phyloP scores from a whole-genome alignment of 176 grass and related monocot genomes.

The Triticum monococcum region DNA sequence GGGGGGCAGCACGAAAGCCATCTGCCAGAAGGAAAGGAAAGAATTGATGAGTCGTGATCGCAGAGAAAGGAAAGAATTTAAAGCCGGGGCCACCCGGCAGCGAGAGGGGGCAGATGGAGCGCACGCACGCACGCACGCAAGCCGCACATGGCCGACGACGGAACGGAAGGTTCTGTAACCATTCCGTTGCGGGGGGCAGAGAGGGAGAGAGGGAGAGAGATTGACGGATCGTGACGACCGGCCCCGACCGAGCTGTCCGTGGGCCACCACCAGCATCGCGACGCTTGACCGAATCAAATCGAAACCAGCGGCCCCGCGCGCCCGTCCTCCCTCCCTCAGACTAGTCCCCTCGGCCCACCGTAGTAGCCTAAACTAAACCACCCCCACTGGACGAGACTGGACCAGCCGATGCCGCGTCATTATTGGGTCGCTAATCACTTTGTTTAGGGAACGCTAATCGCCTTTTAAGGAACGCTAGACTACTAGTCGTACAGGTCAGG shows the following conservation, averaged over 20 bases:
- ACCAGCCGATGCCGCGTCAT: background rate
- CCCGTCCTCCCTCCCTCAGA: too few relatives aligned
- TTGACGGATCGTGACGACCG: background rate
- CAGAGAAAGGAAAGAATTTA: background rate
- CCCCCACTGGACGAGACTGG: background rate
- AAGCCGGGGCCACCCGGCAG: background rate
- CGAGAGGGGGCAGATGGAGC: background rate
- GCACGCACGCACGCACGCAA: too few relatives aligned
- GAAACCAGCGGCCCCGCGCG: background rate
- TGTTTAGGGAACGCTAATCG: background rate
- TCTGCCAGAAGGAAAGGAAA: too few relatives aligned
- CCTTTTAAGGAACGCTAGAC: too few relatives aligned
- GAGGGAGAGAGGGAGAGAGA: background rate
- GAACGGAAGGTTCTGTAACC: background rate
- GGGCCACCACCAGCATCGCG: background rate
- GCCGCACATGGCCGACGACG: background rate
- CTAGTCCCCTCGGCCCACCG: too few relatives aligned
- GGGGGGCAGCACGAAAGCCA: too few relatives aligned
- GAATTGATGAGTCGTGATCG: too few relatives aligned
- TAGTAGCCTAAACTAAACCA: too few relatives aligned
- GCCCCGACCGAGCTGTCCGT: background rate
- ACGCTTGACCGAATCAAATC: slow-evolving; percentile 27
- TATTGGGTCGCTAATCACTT: background rate
- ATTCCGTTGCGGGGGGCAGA: background rate
- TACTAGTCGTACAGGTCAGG: slow-evolving; percentile 12